Evolutionary conservation across 2,329 filamentous ascomycete genomes (phyloP).

Genomic region (Nothophoma quercina): DNA sequence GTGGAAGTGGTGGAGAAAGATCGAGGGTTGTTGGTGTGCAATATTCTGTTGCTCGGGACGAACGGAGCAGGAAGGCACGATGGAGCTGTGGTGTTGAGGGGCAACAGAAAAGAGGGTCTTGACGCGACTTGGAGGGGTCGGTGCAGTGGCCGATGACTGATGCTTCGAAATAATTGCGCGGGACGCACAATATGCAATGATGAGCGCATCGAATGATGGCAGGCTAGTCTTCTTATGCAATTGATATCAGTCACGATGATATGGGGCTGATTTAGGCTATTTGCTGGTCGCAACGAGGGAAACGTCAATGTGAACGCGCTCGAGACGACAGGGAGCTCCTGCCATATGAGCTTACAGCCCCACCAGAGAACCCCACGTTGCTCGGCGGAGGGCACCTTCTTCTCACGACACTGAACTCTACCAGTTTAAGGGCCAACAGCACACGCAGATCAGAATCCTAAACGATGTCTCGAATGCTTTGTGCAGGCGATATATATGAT

Average conservation of each 20-base stretch:
- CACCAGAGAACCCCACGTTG: slow-evolving; percentile 11
- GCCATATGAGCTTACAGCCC: slow-evolving; percentile 9
- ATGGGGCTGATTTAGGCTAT: slow-evolving; percentile 7
- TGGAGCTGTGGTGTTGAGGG: slow-evolving; percentile 15
- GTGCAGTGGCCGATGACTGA: slow-evolving; percentile 38
- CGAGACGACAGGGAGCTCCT: slow-evolving; percentile 10
- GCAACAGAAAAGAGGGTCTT: slow-evolving; percentile 5
- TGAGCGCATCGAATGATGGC: slow-evolving; percentile 5
- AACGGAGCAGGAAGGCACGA: slow-evolving; percentile 1
- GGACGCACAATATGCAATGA: slow-evolving; percentile 3
- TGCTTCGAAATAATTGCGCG: slow-evolving; percentile 33
- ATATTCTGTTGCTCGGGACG: not conserved
- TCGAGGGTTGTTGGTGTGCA: not conserved
- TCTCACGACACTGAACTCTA: not conserved
- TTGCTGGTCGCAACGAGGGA: slow-evolving; percentile 15
- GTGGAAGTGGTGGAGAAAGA: slow-evolving; percentile 15
- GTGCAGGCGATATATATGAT: no score
- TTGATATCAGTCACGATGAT: slow-evolving; percentile 1
- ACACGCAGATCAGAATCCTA: no score
- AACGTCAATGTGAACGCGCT: slow-evolving; percentile 4
- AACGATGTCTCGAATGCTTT: no score
- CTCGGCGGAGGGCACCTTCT: not conserved
- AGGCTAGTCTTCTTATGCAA: not conserved
- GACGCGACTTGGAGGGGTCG: slow-evolving; percentile 26
- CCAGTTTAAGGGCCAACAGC: not conserved